phyloP scores from a whole-genome alignment of 495 filamentous ascomycete species.

The Penicillium lividum region DNA sequence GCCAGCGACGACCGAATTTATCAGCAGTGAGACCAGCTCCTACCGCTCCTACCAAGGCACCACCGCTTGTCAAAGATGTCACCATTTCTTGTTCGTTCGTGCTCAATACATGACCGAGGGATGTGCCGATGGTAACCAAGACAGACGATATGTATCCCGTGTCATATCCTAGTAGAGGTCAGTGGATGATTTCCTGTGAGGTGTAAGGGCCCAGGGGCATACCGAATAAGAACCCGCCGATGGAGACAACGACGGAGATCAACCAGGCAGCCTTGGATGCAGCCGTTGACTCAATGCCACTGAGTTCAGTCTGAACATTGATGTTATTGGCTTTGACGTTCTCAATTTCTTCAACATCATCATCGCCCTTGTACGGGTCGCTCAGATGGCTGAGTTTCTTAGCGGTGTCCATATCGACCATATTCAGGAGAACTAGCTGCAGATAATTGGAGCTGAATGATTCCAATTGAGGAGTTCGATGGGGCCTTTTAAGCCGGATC shows the following conservation, averaged over 20 bases:
- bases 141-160: constrained; percentile 24
- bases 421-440: not conserved
- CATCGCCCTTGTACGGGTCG: not conserved
- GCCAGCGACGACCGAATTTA: constrained; percentile 47
- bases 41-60: constrained; percentile 43
- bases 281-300: constrained; percentile 18
- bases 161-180: constrained; percentile 17
- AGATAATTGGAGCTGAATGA: not conserved
- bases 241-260: constrained; percentile 19
- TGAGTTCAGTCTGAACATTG: constrained; percentile 13
- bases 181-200: not conserved
- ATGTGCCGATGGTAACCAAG: constrained; percentile 15
- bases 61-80: constrained; percentile 21
- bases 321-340: constrained; percentile 6
- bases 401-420: constrained; percentile 11
- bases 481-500: not conserved
- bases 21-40: constrained; percentile 52
- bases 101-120: constrained; percentile 18
- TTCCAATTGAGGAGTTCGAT: not conserved
- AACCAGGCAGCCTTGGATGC: constrained; percentile 22
- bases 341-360: constrained; percentile 18
- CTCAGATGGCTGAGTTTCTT: constrained; percentile 1
- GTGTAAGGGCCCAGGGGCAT: not conserved
- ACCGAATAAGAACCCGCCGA: constrained; percentile 23
- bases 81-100: constrained; percentile 24